These are phyloP conservation scores for Pseudonectria buxi DNA, from an alignment of 2,329 filamentous ascomycete genomes.

Conservation along the genomic window DNA sequence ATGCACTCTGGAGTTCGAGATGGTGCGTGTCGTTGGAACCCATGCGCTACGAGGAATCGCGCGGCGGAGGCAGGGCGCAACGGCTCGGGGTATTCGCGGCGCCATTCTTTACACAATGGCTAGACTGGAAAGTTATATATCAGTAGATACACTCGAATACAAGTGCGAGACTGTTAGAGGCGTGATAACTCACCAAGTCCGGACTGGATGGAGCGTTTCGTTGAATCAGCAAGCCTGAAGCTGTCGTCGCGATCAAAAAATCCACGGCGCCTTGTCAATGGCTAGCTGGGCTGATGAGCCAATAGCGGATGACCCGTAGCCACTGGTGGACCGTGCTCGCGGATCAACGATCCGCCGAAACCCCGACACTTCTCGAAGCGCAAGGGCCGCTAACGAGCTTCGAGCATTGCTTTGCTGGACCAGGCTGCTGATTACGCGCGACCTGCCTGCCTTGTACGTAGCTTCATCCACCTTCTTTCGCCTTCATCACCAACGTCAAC, in stretches of 20 bases:
- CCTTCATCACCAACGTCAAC: constrained; percentile 4
- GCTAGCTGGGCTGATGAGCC: constrained; percentile 1
- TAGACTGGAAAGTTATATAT: no score
- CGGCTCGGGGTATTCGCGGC: constrained; percentile 15
- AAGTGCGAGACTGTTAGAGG: no score
- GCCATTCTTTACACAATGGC: constrained; percentile 10
- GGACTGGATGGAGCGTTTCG: background rate
- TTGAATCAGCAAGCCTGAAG: background rate
- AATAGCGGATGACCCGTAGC: constrained; percentile 5
- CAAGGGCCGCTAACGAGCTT: constrained; percentile 11
- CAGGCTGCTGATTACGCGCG: constrained; percentile 22
- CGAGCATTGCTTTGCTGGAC: background rate
- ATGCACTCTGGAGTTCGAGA: constrained; percentile 22
- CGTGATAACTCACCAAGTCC: background rate
- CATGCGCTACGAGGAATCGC: constrained; percentile 11
- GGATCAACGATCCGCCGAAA: constrained; percentile 19
- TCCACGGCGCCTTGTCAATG: constrained; percentile 6
- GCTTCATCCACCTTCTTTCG: constrained; percentile 10
- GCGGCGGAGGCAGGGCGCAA: constrained; percentile 18
- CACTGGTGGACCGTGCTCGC: constrained; percentile 11
- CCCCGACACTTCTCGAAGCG: constrained; percentile 5
- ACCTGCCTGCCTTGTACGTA: constrained; percentile 22
- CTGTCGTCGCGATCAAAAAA: constrained; percentile 10
- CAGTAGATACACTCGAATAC: no score
- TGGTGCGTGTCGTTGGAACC: constrained; percentile 14